Base-by-base conservation (phyloP, 495 filamentous ascomycete species). In the Xylaria sp. region DNA sequence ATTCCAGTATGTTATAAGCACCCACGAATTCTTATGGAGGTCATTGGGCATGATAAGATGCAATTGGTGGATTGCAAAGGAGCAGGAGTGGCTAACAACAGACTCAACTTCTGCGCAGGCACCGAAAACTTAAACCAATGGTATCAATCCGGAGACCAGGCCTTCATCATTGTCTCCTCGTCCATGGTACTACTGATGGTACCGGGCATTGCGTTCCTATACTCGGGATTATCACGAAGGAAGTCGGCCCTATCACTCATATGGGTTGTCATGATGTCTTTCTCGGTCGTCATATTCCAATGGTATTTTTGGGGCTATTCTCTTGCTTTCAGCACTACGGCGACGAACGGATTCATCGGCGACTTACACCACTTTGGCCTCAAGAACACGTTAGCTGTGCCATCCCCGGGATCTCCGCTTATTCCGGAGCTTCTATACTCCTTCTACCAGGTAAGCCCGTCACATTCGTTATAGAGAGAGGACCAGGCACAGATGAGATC, bases 261-360 rank as follows among this genome's bases (percentile, higher is more conserved):
- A 81, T 98, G 97, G 97, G 92, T 97, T 5, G 93, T 91, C 72
- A 89, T 98, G 81, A 97, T 96, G 88, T 93, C 95, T 12, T 91
- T 91, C 65, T 94, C 93, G 35, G 91, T 99, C 66, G 87, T 97
- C 33, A 92, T 92, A 53, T 97, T 98, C 85, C 96, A 98, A 80
- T 99, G 96, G 95, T 99, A 98, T 85, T 97, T 99, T 85, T 98
- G 96, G 97, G 96, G 96, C 37, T 98, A 97, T 78, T 97, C 94
- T 9, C 84, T 99, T 53, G 90, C 96, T 41, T 97, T 98, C 83
- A 97, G 93, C 71, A 89, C 90, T 75, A 85, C 89, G 0, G 95
- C 92, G 24, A 94, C 90, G 57, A 94, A 74, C 50, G 77, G 86
- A 41, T 99, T 91, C 82, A 97, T 98, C 76, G 96, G 96, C 52